Conservation (phyloP, 345 rosid genomes). For the Cardamine chenopodiifolia region DNA sequence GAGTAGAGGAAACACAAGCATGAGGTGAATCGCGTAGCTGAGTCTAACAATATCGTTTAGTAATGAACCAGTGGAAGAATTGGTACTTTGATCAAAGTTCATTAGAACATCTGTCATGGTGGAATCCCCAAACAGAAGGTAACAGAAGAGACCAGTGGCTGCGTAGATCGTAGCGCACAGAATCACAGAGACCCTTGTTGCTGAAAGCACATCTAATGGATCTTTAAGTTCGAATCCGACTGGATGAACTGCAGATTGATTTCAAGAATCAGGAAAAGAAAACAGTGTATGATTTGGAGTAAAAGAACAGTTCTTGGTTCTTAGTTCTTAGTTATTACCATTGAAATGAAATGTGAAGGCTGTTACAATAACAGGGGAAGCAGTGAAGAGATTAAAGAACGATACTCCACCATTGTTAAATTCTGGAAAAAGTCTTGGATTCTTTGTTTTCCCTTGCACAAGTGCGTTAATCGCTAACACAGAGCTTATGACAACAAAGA, state of each 20-base stretch:
- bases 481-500: constrained; percentile 72
- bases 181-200: constrained; percentile 60
- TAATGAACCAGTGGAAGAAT: constrained; percentile 52
- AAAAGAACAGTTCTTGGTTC: neutral
- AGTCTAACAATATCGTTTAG: constrained; percentile 63
- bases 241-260: constrained; percentile 69
- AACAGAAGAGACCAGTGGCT: constrained; percentile 67
- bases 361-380: constrained; percentile 87
- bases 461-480: constrained; percentile 66
- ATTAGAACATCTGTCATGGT: constrained; percentile 76
- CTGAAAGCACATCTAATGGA: constrained; percentile 63
- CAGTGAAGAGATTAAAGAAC: constrained; percentile 78
- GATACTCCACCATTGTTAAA: constrained; percentile 51
- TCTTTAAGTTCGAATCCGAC: constrained; percentile 67
- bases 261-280: constrained; percentile 12
- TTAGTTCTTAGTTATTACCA: constrained; percentile 47
- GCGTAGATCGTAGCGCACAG: constrained; percentile 69
- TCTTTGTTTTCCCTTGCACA: constrained; percentile 63
- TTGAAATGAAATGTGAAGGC: constrained; percentile 95
- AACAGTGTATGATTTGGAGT: neutral
- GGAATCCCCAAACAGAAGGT: constrained; percentile 76
- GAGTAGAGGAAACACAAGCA: constrained; percentile 81
- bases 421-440: constrained; percentile 63
- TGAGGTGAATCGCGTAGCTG: constrained; percentile 80
- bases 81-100: constrained; percentile 68